Base-by-base conservation (phyloP, 139 green algal genomes). In the Monoraphidium neglectum region DNA sequence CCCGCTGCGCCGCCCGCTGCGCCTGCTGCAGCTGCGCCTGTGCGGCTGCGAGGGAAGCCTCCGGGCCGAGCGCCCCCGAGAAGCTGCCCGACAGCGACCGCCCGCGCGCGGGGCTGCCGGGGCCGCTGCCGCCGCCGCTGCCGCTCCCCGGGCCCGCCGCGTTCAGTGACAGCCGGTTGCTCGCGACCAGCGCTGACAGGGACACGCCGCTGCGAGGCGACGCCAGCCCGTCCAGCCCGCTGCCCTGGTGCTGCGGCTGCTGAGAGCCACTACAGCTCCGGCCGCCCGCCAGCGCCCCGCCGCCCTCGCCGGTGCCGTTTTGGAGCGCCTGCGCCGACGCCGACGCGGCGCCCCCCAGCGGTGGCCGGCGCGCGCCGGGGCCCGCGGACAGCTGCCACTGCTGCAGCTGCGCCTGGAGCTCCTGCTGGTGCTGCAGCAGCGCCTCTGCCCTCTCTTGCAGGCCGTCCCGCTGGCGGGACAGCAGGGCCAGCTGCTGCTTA, bases 1-100 rank as follows among this genome's bases (percentile, higher is more conserved):
- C 65, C 32, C 76, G 56, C 74, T 83, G 72, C 71, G 84, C 32
- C 24, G 76, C 30, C 0, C 78, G 72, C 35, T 72, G 68, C 61
- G 76, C 68, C 53, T 74, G 65, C 65, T 35, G 65, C 38, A 33
- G 24, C 26, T 63, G 24, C 23, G 4, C 12, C 56, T 28, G 56
- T 21, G 61, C 18, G 15, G n/a, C 57, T 10, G 6, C 28, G 10
- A 65, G 28, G 57, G n/a, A 69, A 5, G 62, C 8, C 62, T 47
- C 32, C 30, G 62, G 43, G 33, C 16, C 32, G 4, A 28, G 28
- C 62, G 32, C 16, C 32, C 18, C 35, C 8, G 5, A 72, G 76
- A 73, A 70, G 74, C 60, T 77, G 62, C 72, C n/a, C 65, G 21
- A 62, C 51, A 30, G 35, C n/a, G n/a, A n/a, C n/a, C n/a, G n/a